Evolutionary conservation across 441 rosid genomes (phyloP).

Genomic region (Omphalea diandra): DNA sequence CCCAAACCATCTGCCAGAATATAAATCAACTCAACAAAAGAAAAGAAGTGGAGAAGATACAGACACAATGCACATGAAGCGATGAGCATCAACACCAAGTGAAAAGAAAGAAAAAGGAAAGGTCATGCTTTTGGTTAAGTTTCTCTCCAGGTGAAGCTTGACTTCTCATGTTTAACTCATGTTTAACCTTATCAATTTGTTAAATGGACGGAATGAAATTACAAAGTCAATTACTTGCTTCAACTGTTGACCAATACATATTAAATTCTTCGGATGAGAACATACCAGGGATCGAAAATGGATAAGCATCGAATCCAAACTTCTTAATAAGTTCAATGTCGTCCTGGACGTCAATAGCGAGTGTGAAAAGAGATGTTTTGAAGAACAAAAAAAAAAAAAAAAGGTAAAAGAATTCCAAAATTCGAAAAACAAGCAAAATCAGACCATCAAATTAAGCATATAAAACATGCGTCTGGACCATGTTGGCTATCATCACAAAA

Average conservation of each 20-base stretch:
- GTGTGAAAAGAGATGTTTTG: slow-evolving; percentile 15
- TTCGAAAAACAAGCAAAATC: not conserved
- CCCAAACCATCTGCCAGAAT: slow-evolving; percentile 74
- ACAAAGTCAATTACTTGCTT: not conserved
- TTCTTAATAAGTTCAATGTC: slow-evolving; percentile 66
- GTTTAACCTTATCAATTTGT: not conserved
- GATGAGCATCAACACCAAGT: not conserved
- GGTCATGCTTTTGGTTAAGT: not conserved
- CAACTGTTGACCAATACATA: not conserved
- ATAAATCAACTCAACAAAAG: not conserved
- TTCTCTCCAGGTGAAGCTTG: not conserved
- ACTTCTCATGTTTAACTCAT: not conserved
- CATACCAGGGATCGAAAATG: slow-evolving; percentile 86
- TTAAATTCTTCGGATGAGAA: not conserved
- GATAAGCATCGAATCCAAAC: slow-evolving; percentile 82
- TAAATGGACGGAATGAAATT: not conserved
- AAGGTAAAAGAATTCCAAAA: too few relatives aligned
- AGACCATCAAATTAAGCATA: not conserved
- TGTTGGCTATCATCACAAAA: too few relatives aligned
- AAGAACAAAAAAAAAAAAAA: too few relatives aligned
- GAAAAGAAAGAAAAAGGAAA: not conserved
- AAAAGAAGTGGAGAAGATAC: not conserved
- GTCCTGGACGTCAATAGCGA: slow-evolving; percentile 51
- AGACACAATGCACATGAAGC: not conserved
- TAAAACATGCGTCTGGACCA: not conserved